Evolutionary conservation across 2,329 filamentous ascomycete genomes (phyloP).

Genomic region (Lachnellula hyalina): DNA sequence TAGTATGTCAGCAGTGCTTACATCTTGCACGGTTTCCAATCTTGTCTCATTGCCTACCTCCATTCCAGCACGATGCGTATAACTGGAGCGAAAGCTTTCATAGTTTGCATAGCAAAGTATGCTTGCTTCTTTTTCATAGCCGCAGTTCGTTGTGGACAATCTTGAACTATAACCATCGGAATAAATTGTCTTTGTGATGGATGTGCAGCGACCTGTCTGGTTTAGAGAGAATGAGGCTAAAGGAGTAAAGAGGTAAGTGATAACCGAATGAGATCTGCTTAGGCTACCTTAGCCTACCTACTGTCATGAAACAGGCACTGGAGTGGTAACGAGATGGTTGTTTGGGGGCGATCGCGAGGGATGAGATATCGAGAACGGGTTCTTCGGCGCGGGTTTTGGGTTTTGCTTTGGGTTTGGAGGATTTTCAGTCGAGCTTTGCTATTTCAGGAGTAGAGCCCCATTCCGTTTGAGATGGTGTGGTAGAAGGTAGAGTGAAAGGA

Average conservation of each 20-base stretch:
- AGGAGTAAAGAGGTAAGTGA: background rate
- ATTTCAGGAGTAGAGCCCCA: background rate
- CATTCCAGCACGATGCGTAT: background rate
- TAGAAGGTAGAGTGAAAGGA: background rate
- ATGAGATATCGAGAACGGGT: background rate
- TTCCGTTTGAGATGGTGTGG: background rate
- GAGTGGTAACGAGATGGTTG: background rate
- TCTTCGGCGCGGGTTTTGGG: background rate
- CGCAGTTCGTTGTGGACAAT: no score
- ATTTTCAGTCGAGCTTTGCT: background rate
- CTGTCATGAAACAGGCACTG: no score
- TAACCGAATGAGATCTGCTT: background rate
- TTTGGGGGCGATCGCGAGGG: background rate
- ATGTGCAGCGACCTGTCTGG: background rate
- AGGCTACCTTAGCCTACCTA: background rate
- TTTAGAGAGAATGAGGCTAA: background rate
- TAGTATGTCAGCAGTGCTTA: background rate
- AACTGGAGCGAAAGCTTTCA: no score
- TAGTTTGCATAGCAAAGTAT: no score
- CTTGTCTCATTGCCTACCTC: background rate
- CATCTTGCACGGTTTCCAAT: background rate
- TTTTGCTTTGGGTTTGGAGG: background rate
- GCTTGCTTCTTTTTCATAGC: no score
- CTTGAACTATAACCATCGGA: no score
- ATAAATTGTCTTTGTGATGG: background rate